These are phyloP conservation scores for Rhodosporidiobolus odoratus DNA, from an alignment of 768 basidiomycete species.

Conservation along the genomic window DNA sequence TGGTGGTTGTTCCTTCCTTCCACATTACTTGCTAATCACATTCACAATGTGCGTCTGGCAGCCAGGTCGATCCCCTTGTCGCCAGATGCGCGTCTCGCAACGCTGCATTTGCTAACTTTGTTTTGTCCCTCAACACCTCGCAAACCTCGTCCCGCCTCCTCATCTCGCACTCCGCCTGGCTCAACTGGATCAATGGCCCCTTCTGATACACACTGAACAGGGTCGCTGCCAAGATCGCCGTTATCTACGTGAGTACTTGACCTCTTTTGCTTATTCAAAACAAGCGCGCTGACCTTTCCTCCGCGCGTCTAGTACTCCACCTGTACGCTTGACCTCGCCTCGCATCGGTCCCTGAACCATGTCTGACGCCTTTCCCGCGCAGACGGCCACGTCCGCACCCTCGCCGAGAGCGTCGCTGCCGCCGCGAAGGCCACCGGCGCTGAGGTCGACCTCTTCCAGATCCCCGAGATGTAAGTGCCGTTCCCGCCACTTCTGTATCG, in stretches of 20 bases:
- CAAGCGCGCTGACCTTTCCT: too few species aligned
- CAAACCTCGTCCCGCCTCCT: neutral
- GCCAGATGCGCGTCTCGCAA: too few species aligned
- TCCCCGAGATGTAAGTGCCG: conserved; percentile 6
- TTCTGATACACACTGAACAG: too few species aligned
- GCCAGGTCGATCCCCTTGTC: too few species aligned
- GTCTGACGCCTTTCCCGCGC: neutral
- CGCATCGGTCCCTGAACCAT: neutral
- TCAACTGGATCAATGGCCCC: conserved; percentile 25
- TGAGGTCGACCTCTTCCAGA: conserved; percentile 45
- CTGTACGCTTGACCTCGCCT: neutral
- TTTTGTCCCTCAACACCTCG: neutral
- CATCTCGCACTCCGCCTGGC: neutral
- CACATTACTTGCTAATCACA: neutral
- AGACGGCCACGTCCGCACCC: conserved; percentile 35
- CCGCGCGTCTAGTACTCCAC: neutral
- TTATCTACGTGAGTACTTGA: too few species aligned
- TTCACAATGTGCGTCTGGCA: too few species aligned
- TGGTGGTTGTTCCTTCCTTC: neutral
- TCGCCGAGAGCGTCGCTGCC: conserved; percentile 40
- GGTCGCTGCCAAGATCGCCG: conserved; percentile 40
- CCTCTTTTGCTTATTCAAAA: too few species aligned
- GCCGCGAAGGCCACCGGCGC: conserved; percentile 46
- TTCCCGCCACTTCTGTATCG: neutral
- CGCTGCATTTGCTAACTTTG: neutral